These are phyloP conservation scores for Sechiopsis laciniata DNA, from an alignment of 306 rosid genomes.

Conservation along the genomic window DNA sequence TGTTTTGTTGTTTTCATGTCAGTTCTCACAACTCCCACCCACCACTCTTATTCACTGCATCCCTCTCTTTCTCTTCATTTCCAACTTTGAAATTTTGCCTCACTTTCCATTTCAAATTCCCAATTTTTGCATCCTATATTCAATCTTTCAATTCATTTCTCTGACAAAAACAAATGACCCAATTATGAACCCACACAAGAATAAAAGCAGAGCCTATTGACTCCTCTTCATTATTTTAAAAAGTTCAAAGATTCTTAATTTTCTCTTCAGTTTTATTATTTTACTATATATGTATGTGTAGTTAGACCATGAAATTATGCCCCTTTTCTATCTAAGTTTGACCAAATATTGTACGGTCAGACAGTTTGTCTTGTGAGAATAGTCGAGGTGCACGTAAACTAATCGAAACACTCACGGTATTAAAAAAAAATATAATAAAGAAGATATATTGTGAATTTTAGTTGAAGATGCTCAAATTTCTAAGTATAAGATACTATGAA, in stretches of 20 bases:
- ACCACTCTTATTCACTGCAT: not conserved
- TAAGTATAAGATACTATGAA: not conserved
- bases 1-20: conserved; percentile 17
- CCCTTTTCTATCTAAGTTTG: not conserved
- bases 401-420: too few species aligned
- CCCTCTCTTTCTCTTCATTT: not conserved
- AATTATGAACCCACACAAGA: conserved; percentile 7
- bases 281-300: too few species aligned
- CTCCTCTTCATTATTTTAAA: not conserved
- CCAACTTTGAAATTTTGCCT: not conserved
- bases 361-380: too few species aligned
- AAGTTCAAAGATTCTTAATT: not conserved
- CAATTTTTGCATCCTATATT: not conserved
- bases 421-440: too few species aligned
- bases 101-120: not conserved
- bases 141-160: conserved; percentile 6
- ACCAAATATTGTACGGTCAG: too few species aligned
- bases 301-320: too few species aligned
- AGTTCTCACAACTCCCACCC: conserved; percentile 20
- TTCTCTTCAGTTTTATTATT: too few species aligned
- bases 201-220: not conserved
- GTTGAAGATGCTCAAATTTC: not conserved
- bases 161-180: conserved; percentile 1
- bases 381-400: too few species aligned
- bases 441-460: not conserved